These are phyloP conservation scores for Pyrenophora teres DNA, from an alignment of 2,329 filamentous ascomycete genomes.

Conservation along the genomic window DNA sequence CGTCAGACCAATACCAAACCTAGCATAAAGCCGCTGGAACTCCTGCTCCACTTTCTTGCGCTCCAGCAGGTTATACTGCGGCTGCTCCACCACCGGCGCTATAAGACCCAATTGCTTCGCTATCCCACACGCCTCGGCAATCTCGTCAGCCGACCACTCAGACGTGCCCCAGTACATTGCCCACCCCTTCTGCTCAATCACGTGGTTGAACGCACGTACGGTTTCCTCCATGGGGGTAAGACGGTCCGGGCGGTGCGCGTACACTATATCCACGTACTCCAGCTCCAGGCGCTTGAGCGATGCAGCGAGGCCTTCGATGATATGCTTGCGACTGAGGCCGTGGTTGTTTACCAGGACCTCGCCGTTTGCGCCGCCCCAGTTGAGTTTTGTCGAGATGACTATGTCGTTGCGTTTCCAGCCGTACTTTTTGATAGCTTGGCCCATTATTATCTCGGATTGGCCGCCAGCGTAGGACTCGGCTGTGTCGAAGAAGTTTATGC, in stretches of 20 bases:
- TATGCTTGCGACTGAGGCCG: slow-evolving; percentile 71
- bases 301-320: slow-evolving; percentile 68
- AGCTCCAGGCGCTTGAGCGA: slow-evolving; percentile 63
- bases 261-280: slow-evolving; percentile 70
- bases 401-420: slow-evolving; percentile 58
- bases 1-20: slow-evolving; percentile 61
- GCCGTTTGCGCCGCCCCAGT: slow-evolving; percentile 55
- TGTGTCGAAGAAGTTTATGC: slow-evolving; percentile 50
- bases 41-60: slow-evolving; percentile 63
- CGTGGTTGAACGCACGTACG: slow-evolving; percentile 72
- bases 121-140: slow-evolving; percentile 64
- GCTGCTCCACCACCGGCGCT: slow-evolving; percentile 57
- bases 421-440: slow-evolving; percentile 60
- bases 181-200: slow-evolving; percentile 68
- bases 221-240: slow-evolving; percentile 73
- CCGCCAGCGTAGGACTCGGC: slow-evolving; percentile 54
- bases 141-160: slow-evolving; percentile 64
- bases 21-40: slow-evolving; percentile 59
- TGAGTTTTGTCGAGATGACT: slow-evolving; percentile 54
- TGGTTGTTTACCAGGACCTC: slow-evolving; percentile 64
- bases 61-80: slow-evolving; percentile 64
- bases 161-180: slow-evolving; percentile 69
- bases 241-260: slow-evolving; percentile 71
- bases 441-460: slow-evolving; percentile 60
- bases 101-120: slow-evolving; percentile 64